A percentile compares a stretch with the other conserved stretches of the same genome.
Conservation (phyloP, 345 rosid species). For the Moringa oleifera region DNA sequence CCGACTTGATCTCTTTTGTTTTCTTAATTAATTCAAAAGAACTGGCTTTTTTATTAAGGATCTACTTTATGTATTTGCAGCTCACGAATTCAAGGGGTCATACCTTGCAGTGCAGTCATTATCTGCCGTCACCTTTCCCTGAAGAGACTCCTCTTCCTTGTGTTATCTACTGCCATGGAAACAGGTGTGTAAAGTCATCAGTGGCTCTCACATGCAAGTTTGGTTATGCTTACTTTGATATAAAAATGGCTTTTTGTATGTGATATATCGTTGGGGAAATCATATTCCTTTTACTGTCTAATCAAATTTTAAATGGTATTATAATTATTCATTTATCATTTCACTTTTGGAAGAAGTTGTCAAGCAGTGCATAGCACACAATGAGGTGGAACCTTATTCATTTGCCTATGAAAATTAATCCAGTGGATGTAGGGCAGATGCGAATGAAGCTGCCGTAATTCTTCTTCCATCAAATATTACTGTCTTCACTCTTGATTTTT, state of each 20-base stretch:
- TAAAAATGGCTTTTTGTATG: neutral
- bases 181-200: constrained; percentile 44
- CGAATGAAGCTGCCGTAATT: constrained; percentile 93
- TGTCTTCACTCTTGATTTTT: constrained; percentile 92
- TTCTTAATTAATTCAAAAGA: neutral
- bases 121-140: constrained; percentile 55
- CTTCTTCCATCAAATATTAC: constrained; percentile 92
- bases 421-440: constrained; percentile 99
- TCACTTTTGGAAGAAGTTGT: constrained; percentile 1
- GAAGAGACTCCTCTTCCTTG: constrained; percentile 82
- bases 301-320: neutral
- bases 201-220: neutral
- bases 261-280: too few relatives aligned
- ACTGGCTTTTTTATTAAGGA: neutral
- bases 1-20: neutral
- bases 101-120: constrained; percentile 85
- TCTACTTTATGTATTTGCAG: constrained; percentile 39
- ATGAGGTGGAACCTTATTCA: constrained; percentile 21
- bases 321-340: too few relatives aligned
- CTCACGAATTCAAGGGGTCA: constrained; percentile 79
- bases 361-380: neutral
- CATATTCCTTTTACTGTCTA: too few relatives aligned
- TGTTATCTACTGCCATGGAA: constrained; percentile 96
- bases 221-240: constrained; percentile 6
- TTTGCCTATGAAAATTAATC: constrained; percentile 18